Evolutionary conservation across 208 protist species (phyloP), one percentile per base, ranked within the genome.

Genomic region (Endotrypanum monterogeii): DNA sequence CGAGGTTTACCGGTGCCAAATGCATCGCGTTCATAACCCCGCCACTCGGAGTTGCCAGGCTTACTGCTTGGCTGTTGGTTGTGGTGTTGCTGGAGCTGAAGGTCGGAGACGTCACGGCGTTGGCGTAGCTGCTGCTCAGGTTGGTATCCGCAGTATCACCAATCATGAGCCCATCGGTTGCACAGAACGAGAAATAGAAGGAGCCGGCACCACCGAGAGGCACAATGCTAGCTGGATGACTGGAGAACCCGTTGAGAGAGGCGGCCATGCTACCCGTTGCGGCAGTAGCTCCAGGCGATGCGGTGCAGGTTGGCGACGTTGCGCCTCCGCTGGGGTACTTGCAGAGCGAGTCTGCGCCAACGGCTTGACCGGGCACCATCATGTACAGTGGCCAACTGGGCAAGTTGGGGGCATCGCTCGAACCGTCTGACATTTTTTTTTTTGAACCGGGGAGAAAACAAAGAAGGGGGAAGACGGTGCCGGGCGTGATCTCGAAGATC

Each of bases 101-200:
- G 16, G 48, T 54, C 14, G 66, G 46, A 4, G 46, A 46, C 16
- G 66, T 46, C 30, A 30, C 66, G 25, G 30, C 16, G 48, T 70
- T 70, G 25, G 66, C 66, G 66, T 54, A 56, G 4, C 48, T 44
- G 66, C 30, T 52, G 66, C 66, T 70, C 20, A 56, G 14, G 48
- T 58, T 70, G 18, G 50, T 30, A 16, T 62, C 68, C 9, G 52
- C 32, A 5, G 56, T 3, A 54, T 73, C 56, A 23, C 68, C 68
- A 50, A 63, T 52, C 68, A 73, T 73, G 56, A 73, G 68, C 14
- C 68, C 56, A 41, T 73, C 68, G 6, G 68, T 63, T 11, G 35
- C 68, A 20, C 68, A 73, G 52, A 73, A 73, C 16, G 56, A 73
- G 68, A 73, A 73, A 50, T 73, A 73, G 50, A 73, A 73, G 32